Base-by-base conservation (phyloP, 225 moss, liverwort and hornwort genomes). In the Sphagnum contortum region DNA sequence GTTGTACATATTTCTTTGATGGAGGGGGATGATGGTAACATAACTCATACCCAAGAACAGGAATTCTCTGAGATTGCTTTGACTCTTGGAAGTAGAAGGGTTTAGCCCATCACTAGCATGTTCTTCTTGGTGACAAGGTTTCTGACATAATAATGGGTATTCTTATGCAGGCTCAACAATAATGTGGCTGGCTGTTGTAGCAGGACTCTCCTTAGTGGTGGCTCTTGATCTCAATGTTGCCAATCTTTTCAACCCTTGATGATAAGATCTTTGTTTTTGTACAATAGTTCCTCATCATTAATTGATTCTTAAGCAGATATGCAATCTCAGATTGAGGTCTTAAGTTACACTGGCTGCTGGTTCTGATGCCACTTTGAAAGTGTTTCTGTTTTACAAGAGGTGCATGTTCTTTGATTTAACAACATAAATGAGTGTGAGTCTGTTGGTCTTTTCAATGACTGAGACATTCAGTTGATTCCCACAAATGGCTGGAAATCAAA, bases 231-330 rank as follows among this genome's bases (percentile, higher is more conserved):
- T 86, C 59, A 77, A 81, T 69, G 47, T 79, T 54, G 44, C 67
- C 49, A 80, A 81, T 61, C 66, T 81, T 45, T 76, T 81, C 76
- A 81, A 80, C 65, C 80, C 81, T 57, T 79, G 62, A 75, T 92
- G 12, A 90, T 92, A 55, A 96, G 29, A 29, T 29, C 29, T 29
- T 29, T 29, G 29, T 29, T 29, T 29, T 29, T 29, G 29, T 29
- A 29, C 29, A 29, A 29, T 29, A 29, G 29, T 29, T 29, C 29
- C 29, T 29, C 29, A 29, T 29, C 29, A 29, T 29, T 29, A 29
- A 29, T 29, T 29, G 29, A 29, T 29, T 29, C 29, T 29, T 29
- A 29, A 29, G 29, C 29, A 29, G 29, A 29, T 29, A 29, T 29
- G 29, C 29, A 29, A 29, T 29, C 29, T 29, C 29, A 29, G 29